These are phyloP conservation scores for Populus pruinosa DNA, from an alignment of 345 rosid species.

Conservation along the genomic window DNA sequence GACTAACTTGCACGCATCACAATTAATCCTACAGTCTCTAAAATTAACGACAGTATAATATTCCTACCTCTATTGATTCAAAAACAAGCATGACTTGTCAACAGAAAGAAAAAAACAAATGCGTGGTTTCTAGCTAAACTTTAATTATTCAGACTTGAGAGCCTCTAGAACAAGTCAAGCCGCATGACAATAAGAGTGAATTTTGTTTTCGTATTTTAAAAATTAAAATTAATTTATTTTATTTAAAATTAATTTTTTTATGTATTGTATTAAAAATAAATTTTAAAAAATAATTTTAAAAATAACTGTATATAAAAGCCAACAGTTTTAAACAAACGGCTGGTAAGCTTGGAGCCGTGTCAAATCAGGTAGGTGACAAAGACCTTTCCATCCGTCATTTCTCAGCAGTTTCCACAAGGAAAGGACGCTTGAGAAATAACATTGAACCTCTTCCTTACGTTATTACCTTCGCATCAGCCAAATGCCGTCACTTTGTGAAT, in stretches of 20 bases:
- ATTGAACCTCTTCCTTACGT: not conserved
- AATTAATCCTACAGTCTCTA: no score
- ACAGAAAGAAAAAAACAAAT: no score
- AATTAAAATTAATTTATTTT: no score
- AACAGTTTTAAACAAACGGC: no score
- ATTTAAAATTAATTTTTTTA: no score
- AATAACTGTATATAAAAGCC: no score
- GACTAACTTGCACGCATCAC: no score
- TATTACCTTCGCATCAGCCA: not conserved
- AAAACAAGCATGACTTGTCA: not conserved
- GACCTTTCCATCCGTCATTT: not conserved
- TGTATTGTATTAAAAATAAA: no score
- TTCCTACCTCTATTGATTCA: not conserved
- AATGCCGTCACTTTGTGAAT: not conserved
- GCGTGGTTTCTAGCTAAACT: not conserved
- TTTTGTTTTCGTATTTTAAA: no score
- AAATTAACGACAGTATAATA: no score
- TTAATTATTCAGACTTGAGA: not conserved
- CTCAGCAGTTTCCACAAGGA: not conserved
- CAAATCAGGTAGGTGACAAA: not conserved
- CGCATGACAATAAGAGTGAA: no score
- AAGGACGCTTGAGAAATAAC: not conserved
- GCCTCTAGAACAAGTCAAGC: not conserved
- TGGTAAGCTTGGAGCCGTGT: not conserved
- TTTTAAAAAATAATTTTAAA: no score